Conservation (phyloP, 805 yeast species). For the Komagataella ulmi region DNA sequence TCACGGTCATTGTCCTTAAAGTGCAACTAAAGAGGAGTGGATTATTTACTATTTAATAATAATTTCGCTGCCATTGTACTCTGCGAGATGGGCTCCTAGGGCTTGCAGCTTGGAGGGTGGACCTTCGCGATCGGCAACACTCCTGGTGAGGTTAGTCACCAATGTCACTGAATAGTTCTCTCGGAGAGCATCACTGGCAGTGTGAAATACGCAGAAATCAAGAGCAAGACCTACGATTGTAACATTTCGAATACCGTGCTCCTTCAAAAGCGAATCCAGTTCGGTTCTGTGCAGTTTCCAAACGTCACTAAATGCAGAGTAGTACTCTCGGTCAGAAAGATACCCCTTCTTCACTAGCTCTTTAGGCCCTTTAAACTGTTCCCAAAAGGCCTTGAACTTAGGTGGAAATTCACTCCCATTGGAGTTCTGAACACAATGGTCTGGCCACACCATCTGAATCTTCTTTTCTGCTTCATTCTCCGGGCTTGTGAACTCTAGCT, state of each 20-base stretch:
- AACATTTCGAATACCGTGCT: constrained; percentile 41
- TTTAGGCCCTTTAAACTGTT: constrained; percentile 19
- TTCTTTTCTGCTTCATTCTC: constrained; percentile 10
- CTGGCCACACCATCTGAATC: constrained; percentile 69
- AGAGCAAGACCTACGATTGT: constrained; percentile 73
- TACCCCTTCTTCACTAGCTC: constrained; percentile 58
- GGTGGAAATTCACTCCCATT: constrained; percentile 52
- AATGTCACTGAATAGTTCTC: background rate
- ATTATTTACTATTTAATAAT: too few species aligned
- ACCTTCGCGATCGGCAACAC: background rate
- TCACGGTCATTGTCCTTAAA: constrained; percentile 8
- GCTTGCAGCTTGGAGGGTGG: background rate
- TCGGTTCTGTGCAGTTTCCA: constrained; percentile 68
- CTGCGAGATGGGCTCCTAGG: background rate
- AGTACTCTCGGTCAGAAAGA: constrained; percentile 63
- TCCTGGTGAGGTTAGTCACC: background rate
- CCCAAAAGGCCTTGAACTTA: constrained; percentile 24
- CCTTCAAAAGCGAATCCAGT: constrained; percentile 31
- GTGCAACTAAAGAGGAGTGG: background rate
- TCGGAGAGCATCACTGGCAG: constrained; percentile 42
- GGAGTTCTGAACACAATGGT: constrained; percentile 70
- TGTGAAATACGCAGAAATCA: constrained; percentile 74
- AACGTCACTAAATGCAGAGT: constrained; percentile 74
- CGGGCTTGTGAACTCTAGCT: constrained; percentile 38
- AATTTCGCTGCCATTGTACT: background rate